Evolutionary conservation across 371 early-diverging fungal species (phyloP).

Genomic region (Cokeromyces recurvatus): DNA sequence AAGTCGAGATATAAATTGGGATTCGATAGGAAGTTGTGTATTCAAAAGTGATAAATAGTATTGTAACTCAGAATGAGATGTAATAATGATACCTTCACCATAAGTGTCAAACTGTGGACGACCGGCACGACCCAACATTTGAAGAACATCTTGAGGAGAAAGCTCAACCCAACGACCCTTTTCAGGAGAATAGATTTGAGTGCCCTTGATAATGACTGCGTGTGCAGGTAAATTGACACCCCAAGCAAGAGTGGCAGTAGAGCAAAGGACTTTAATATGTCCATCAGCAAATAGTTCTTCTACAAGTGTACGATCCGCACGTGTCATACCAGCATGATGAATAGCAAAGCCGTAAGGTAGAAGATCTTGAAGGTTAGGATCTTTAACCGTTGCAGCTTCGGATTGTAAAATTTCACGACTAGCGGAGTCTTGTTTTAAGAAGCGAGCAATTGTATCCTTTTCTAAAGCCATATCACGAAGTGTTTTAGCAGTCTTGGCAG

Average conservation of each 20-base stretch:
- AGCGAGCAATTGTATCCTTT: constrained; percentile 75
- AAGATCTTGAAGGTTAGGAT: constrained; percentile 81
- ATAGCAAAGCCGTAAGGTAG: constrained; percentile 94
- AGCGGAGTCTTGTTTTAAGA: constrained; percentile 74
- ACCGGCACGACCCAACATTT: constrained; percentile 99
- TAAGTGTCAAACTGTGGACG: constrained; percentile 97
- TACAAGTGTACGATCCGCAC: constrained; percentile 89
- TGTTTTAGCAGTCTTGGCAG: constrained; percentile 89
- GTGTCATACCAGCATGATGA: constrained; percentile 99
- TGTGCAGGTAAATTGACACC: constrained; percentile 99
- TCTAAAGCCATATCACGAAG: constrained; percentile 90
- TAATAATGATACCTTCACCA: constrained; percentile 98
- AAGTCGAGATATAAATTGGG: constrained; percentile 85
- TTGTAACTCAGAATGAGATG: constrained; percentile 87
- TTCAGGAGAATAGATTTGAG: constrained; percentile 95
- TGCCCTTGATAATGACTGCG: constrained; percentile 98
- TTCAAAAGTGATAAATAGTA: constrained; percentile 94
- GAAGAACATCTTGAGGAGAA: constrained; percentile 93
- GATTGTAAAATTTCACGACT: constrained; percentile 80
- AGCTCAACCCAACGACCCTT: constrained; percentile 93
- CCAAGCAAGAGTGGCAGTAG: constrained; percentile 99
- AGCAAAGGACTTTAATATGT: constrained; percentile 92
- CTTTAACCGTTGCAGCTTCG: constrained; percentile 78
- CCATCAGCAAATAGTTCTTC: constrained; percentile 95
- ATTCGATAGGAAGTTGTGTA: constrained; percentile 97